Evolutionary conservation across 2,329 filamentous ascomycete genomes (phyloP), one percentile per base, ranked within the genome.

Genomic region (Zymoseptoria brevis): DNA sequence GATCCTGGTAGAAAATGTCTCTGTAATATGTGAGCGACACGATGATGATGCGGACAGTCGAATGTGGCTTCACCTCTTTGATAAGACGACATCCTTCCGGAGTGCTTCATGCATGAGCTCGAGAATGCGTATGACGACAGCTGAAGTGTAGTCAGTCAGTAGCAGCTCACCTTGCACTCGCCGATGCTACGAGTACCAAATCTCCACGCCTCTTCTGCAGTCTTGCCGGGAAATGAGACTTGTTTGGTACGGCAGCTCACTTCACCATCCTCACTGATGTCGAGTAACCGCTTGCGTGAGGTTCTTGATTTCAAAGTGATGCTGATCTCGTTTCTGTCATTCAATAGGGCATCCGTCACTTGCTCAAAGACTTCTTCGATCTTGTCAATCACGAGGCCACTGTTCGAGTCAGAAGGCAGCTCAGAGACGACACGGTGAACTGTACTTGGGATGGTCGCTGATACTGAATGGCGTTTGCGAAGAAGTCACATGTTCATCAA

Each of bases 1-100:
- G 83, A 64, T 91, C 81, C 66, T 89, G 84, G 69, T 95, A 95
- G 72, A 87, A 95, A 3, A 95, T 85, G 67, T 89, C 88, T 62
- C 89, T 93, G 61, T 29, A 3, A 22, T 13, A 6, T 52, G 50
- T 50, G 52, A 22, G 16, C 35, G 41, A 3, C 11, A n/a, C 24
- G 5, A n/a, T 13, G 50, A 29, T 41, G 5, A 9, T n/a, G 50
- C 11, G 26, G 8, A 21, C 3, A 16, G 19, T 16, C 19, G 35
- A 26, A 41, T 11, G 29, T 50, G 2, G 24, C 24, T 26, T 52
- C 66, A 83, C 83, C 83, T 77, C 69, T 86, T 86, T 0, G 82
- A 83, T 60, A 84, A 75, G 8, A 79, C 68, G 19, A 76, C 69
- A 50, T 80, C 75, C 2, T 74, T 74, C 7, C 75, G 66, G 19